phyloP scores from a whole-genome alignment of 345 rosid genomes.

The Citrus inodora region DNA sequence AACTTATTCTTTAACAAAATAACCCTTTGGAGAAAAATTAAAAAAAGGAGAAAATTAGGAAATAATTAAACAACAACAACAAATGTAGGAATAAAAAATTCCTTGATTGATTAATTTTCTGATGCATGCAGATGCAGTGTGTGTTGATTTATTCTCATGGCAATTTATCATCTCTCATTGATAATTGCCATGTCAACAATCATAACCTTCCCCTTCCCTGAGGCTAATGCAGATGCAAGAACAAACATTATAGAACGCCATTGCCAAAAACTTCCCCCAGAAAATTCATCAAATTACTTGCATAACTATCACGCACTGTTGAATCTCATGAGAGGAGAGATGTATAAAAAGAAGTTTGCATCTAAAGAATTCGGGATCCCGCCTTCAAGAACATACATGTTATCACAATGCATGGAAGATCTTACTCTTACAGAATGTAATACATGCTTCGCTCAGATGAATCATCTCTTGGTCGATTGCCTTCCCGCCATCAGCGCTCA shows the following conservation, averaged over 20 bases:
- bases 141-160: constrained; percentile 1
- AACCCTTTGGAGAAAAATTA: background rate
- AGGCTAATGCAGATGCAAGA: constrained; percentile 20
- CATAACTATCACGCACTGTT: constrained; percentile 19
- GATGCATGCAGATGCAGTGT: background rate
- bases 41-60: too few species aligned
- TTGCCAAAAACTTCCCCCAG: constrained; percentile 25
- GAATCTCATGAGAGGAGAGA: constrained; percentile 24
- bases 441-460: constrained; percentile 32
- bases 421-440: constrained; percentile 33
- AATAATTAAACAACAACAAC: background rate
- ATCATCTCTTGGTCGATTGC: constrained; percentile 30
- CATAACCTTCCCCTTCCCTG: background rate
- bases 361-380: constrained; percentile 29
- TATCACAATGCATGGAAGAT: constrained; percentile 52
- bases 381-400: constrained; percentile 31
- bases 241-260: constrained; percentile 26
- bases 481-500: constrained; percentile 44
- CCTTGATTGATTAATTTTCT: background rate
- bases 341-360: constrained; percentile 32
- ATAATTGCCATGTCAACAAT: constrained; percentile 2
- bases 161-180: constrained; percentile 13
- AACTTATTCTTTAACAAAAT: too few species aligned
- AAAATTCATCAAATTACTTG: constrained; percentile 26
- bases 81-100: background rate